Base-by-base conservation (phyloP, 768 basidiomycete genomes). In the Hygrophorus pudorinus region DNA sequence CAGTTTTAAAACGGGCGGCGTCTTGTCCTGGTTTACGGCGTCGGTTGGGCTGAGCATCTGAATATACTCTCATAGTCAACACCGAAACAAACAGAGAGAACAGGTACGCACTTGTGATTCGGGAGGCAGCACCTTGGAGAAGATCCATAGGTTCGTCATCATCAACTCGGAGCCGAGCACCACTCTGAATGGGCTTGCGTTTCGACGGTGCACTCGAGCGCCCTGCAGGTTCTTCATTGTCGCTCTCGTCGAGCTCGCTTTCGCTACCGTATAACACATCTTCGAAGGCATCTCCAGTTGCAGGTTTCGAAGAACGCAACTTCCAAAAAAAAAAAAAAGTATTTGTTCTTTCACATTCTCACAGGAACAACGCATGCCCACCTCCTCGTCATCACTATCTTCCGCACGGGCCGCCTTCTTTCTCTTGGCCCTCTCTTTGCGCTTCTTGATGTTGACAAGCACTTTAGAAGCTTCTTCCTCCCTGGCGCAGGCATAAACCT, bases 241-340 rank as follows among this genome's bases (percentile, higher is more conserved):
- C 81, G 49, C 75, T 78, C 49, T 81, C 81, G 2, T 80, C 84
- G 27, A 84, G 63, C 56, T 97, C 93, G 52, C 88, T 91, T 57
- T 98, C 96, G 56, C 90, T 94, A 33, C 92, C 93, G 59, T 98
- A 98, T 20, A 99, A 68, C 0, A 97, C 89, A 56, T 99, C 93
- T 59, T 99, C 93, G 51, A 98, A 99, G 0, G 93, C 92, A 58
- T 92, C 85, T 12, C 90, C 88, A 29, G 77, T 70, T 4, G 70
- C 68, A 13, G 68, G 68, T 56, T 79, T 79, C 13, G 56, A 56
- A 21, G 63, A 63, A 38, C 66, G 65, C 39, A 53, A 63, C 78
- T 78, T 50, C 11, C 29, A 29, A 43, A 42, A 35, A 47, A 38
- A 36, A 45, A 18, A 29, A n/a, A 36, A 28, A 18, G 12, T 29